Evolutionary conservation across 2,329 filamentous ascomycete genomes (phyloP), one percentile per base, ranked within the genome.

Genomic region (Coniochaeta sp.): DNA sequence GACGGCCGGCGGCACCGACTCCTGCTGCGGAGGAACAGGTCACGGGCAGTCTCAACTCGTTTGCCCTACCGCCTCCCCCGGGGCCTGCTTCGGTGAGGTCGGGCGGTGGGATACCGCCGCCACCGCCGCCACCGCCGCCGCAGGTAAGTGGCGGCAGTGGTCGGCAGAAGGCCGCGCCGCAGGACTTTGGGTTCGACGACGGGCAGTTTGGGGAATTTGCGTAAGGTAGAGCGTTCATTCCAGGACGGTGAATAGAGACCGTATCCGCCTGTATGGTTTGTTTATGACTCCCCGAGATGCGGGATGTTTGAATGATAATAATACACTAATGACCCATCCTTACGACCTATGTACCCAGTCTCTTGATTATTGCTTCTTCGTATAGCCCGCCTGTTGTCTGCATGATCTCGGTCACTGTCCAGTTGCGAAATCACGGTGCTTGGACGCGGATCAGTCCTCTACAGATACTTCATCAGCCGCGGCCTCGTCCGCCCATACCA

Each of bases 151-250:
- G 83, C 7, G 22, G 42, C 84, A 83, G 82, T 17, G 64, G 83
- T 84, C 61, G 79, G 84, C n/a, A 86, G 83, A 74, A 30, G 68
- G 76, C 75, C 67, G 81, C 83, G 14, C 76, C 81, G 5, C 78
- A 87, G 69, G 87, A 91, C 61, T 69, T 93, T 64, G 90, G 90
- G 0, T 95, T 95, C 67, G 91, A 96, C 68, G 90, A 96, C 71
- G 91, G 91, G 1, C 89, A 93, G 69, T 93, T 92, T 81, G 91
- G 90, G 22, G 91, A 96, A 74, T 96, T 96, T 75, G 82, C 82
- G 55, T 86, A n/a, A n/a, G n/a, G n/a, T n/a, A n/a, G n/a, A n/a
- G n/a, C n/a, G n/a, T n/a, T n/a, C n/a, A n/a, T n/a, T n/a, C n/a
- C n/a, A n/a, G n/a, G n/a, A n/a, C n/a, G n/a, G n/a, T n/a, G n/a